phyloP scores from a whole-genome alignment of 768 basidiomycete genomes.

The Leccinellum luteum region DNA sequence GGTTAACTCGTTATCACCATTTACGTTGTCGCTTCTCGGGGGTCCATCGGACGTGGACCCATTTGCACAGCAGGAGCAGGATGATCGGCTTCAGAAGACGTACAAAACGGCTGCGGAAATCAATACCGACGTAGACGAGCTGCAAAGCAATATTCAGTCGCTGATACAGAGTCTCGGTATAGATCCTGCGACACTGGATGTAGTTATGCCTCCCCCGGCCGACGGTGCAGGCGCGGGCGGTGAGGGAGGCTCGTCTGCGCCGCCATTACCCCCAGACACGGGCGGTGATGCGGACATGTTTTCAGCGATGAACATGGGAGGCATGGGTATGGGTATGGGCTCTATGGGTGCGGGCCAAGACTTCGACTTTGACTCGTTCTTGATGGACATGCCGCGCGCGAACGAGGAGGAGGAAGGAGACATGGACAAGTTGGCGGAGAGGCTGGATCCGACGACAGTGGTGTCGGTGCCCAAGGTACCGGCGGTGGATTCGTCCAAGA shows the following conservation, averaged over 20 bases:
- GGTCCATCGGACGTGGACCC: conserved; percentile 30
- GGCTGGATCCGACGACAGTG: conserved; percentile 31
- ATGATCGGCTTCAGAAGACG: conserved; percentile 47
- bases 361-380: conserved; percentile 41
- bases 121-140: conserved; percentile 66
- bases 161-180: conserved; percentile 71
- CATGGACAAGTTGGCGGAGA: conserved; percentile 35
- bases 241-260: conserved; percentile 1
- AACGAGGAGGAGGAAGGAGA: conserved; percentile 29
- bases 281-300: conserved; percentile 20
- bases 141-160: conserved; percentile 66
- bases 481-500: conserved; percentile 22
- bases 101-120: conserved; percentile 66
- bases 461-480: conserved; percentile 26
- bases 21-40: conserved; percentile 24
- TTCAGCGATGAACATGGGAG: background rate
- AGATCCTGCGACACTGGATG: conserved; percentile 42
- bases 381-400: conserved; percentile 37
- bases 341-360: conserved; percentile 10
- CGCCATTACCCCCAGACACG: background rate
- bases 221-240: conserved; percentile 6
- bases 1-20: conserved; percentile 22
- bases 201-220: conserved; percentile 5
- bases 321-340: background rate
- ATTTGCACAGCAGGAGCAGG: conserved; percentile 35